These are phyloP conservation scores for Agroathelia rolfsii DNA, from an alignment of 1,284 basidiomycete genomes.

Conservation along the genomic window DNA sequence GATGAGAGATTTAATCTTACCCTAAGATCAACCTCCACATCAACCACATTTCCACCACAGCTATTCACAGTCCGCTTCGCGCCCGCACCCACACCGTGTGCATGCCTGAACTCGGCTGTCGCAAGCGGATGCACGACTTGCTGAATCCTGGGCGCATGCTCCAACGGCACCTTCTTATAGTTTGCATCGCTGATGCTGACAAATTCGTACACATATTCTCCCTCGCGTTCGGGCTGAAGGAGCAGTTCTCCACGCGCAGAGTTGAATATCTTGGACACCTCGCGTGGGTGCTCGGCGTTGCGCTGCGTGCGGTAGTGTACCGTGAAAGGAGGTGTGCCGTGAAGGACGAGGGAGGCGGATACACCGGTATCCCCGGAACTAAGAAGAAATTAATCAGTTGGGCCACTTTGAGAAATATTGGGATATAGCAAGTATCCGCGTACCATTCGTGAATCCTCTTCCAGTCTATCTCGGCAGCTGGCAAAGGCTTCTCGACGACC, in stretches of 20 bases:
- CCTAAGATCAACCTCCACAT: slow-evolving; percentile 69
- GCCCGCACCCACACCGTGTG: slow-evolving; percentile 32
- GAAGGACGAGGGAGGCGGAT: slow-evolving; percentile 77
- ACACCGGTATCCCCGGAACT: slow-evolving; percentile 94
- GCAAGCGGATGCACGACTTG: slow-evolving; percentile 87
- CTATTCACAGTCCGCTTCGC: slow-evolving; percentile 47
- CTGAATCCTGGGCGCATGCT: slow-evolving; percentile 66
- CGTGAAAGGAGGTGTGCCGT: slow-evolving; percentile 84
- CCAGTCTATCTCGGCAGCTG: slow-evolving; percentile 80
- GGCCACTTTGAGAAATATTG: slow-evolving; percentile 2
- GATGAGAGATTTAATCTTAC: slow-evolving; percentile 30
- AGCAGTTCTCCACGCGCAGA: slow-evolving; percentile 77
- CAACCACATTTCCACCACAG: slow-evolving; percentile 67
- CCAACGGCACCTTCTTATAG: slow-evolving; percentile 67
- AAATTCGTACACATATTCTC: slow-evolving; percentile 85
- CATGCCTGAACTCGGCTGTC: slow-evolving; percentile 70
- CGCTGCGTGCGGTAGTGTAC: slow-evolving; percentile 73
- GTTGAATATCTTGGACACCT: slow-evolving; percentile 54
- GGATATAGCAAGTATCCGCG: slow-evolving; percentile 11
- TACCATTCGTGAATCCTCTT: slow-evolving; percentile 89
- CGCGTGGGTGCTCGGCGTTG: slow-evolving; percentile 51
- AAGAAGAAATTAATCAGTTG: slow-evolving; percentile 9
- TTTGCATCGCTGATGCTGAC: slow-evolving; percentile 73
- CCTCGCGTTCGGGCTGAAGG: slow-evolving; percentile 81
- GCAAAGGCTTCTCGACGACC: slow-evolving; percentile 66